Evolutionary conservation across 2,329 filamentous ascomycete species (phyloP), one percentile per base, ranked within the genome.

Genomic region (Knufia petricola): DNA sequence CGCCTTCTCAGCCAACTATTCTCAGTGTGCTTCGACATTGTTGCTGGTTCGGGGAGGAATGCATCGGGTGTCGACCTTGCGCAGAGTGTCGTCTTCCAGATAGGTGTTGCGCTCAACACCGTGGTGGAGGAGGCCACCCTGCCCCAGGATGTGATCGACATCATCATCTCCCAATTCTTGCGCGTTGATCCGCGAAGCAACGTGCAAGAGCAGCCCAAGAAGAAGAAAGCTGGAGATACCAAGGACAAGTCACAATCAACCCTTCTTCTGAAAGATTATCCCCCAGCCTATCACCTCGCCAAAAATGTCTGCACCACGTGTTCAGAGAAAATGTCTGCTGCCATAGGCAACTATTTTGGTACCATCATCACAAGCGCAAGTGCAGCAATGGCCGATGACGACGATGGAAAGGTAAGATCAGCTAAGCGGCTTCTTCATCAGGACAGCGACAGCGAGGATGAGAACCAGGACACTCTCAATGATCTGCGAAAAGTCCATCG

Each of bases 291-390:
- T 69, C 84, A 92, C 62, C 94, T 96, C 85, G 90, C 92, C 19
- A 94, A 94, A 67, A 86, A 85, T 2, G 82, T 98, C 38, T 98
- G 92, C 70, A 92, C 88, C 60, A 78, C 78, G 15, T 94, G 83
- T 58, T 81, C 86, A 1, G 90, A 95, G 58, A 94, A 94, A 66
- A 95, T 98, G 90, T 84, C 87, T 1, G 84, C 88, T 53, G 87
- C 94, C 57, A 84, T 96, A 49, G 90, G 87, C 57, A 88, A 94
- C 61, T 98, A 96, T 65, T 98, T 98, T 64, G 94, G 88, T 66
- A 88, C 94, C 49, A 88, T 96, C 45, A 94, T 98, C 50, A 81
- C 96, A 53, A 88, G 95, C 61, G 85, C 88, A 2, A 88, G 82
- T 31, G 46, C 50, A 13, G 47, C 52, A 6, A 37, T 49, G 12